These are phyloP conservation scores for Zymoseptoria crescenta DNA, from an alignment of 2,329 filamentous ascomycete species.

Conservation along the genomic window DNA sequence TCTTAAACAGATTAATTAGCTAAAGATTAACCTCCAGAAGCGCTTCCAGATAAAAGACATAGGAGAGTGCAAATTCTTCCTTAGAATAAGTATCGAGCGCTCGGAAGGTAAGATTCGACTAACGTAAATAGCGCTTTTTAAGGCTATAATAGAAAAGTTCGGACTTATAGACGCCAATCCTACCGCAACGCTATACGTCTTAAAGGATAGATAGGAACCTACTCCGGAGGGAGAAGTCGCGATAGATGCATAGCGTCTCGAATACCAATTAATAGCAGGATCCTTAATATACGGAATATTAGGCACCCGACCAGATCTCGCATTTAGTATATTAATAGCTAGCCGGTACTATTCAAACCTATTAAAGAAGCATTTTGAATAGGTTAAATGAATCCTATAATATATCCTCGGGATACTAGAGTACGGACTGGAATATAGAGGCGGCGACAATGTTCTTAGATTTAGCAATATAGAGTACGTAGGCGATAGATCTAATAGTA, in stretches of 20 bases:
- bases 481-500: too few relatives aligned
- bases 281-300: constrained; percentile 3
- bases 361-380: neutral
- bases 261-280: too few relatives aligned
- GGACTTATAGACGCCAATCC: too few relatives aligned
- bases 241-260: too few relatives aligned
- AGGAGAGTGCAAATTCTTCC: constrained; percentile 1
- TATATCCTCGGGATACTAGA: neutral
- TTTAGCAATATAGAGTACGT: neutral
- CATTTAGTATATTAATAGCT: constrained; percentile 1
- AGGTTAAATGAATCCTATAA: neutral
- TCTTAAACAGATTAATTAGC: neutral
- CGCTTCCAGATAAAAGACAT: too few relatives aligned
- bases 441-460: neutral
- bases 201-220: too few relatives aligned
- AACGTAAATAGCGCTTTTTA: neutral
- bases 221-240: too few relatives aligned
- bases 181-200: too few relatives aligned
- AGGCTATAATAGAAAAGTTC: neutral
- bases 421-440: neutral
- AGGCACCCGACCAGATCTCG: constrained; percentile 1
- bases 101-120: neutral
- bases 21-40: neutral
- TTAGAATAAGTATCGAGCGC: neutral
- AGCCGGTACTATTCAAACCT: constrained; percentile 3